A percentile compares a stretch with the other conserved stretches of the same genome.
Evolutionary conservation across 2,329 filamentous ascomycete genomes (phyloP).

Genomic region (Microdochium paspali): DNA sequence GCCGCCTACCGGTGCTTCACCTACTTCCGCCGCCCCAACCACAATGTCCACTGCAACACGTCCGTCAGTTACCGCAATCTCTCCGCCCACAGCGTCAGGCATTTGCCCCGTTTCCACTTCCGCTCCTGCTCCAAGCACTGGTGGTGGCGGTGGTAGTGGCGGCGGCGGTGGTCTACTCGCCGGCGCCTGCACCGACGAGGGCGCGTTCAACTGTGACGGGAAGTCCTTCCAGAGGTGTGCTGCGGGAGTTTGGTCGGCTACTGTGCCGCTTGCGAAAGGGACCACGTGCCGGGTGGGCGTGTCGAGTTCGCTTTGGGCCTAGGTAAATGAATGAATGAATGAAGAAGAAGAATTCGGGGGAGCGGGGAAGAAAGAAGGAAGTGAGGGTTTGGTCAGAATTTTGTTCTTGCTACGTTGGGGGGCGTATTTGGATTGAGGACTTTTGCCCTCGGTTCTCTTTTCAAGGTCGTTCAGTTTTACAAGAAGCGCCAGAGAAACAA

Average conservation of each 20-base stretch:
- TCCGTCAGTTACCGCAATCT: background rate
- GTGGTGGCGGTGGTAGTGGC: slow-evolving; percentile 8
- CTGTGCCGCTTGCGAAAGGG: slow-evolving; percentile 16
- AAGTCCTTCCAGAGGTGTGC: slow-evolving; percentile 23
- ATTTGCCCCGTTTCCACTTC: no score
- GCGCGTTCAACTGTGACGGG: slow-evolving; percentile 23
- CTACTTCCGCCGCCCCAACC: background rate
- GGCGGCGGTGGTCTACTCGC: slow-evolving; percentile 10
- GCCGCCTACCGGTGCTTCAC: no score
- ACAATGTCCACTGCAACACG: background rate
- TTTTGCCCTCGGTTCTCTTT: no score
- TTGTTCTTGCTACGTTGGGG: no score
- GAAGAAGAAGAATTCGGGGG: no score
- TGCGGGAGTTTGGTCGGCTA: slow-evolving; percentile 16
- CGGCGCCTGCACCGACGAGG: slow-evolving; percentile 15
- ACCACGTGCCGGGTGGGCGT: slow-evolving; percentile 18
- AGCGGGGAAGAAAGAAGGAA: no score
- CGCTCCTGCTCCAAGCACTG: no score
- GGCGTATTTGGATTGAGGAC: no score
- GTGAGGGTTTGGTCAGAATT: no score
- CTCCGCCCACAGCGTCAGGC: background rate
- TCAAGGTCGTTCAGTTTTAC: no score
- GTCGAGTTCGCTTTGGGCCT: slow-evolving; percentile 15
- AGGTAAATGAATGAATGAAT: background rate
- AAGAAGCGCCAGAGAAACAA: no score